Conservation (phyloP, 202 grass and related monocot genomes). For the Schoenoplectus tabernaemontani region DNA sequence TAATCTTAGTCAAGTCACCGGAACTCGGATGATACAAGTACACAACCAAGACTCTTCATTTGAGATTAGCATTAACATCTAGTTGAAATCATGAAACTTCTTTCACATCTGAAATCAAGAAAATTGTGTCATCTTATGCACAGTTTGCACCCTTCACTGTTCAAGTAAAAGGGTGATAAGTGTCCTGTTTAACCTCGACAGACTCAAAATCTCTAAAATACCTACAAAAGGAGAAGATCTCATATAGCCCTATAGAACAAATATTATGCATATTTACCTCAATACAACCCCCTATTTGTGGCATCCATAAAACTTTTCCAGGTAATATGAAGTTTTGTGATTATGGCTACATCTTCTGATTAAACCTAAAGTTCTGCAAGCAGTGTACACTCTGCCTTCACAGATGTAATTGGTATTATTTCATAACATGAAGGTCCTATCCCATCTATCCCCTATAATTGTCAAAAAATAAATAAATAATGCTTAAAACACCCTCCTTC, state of each 20-base stretch:
- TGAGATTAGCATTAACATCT: neutral
- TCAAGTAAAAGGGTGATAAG: neutral
- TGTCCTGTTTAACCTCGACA: neutral
- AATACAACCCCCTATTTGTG: neutral
- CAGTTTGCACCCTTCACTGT: neutral
- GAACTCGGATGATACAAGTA: too few species aligned
- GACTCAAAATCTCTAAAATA: neutral
- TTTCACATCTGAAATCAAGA: neutral
- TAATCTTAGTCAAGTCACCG: neutral
- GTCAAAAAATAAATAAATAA: neutral
- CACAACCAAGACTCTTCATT: neutral
- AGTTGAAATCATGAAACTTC: neutral
- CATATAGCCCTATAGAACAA: neutral
- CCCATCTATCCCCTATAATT: neutral
- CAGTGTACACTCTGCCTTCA: neutral
- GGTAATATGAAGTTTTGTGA: neutral
- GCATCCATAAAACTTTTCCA: neutral
- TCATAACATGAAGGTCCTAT: neutral
- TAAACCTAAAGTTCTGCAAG: neutral
- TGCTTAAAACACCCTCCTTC: neutral
- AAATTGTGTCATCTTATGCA: neutral
- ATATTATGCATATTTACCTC: neutral
- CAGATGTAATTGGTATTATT: neutral
- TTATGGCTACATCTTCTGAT: neutral
- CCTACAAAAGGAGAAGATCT: neutral